phyloP scores from a whole-genome alignment of 148 eudicot genomes.

The Polygonum maritimum region DNA sequence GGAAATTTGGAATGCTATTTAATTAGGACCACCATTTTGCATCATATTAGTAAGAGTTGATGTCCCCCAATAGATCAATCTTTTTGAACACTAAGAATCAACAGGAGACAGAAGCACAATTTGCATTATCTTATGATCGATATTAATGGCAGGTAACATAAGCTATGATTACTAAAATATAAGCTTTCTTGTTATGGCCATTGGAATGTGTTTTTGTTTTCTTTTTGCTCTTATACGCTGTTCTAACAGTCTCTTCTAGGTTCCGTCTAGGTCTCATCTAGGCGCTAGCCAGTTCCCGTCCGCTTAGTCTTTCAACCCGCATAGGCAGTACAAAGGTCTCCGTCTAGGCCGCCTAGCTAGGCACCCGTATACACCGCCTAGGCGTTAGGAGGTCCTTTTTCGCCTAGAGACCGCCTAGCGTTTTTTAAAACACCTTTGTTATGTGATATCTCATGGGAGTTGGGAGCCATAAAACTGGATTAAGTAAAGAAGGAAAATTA shows the following conservation, averaged over 20 bases:
- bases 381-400: no score
- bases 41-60: background rate
- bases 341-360: no score
- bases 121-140: background rate
- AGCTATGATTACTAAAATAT: background rate
- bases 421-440: no score
- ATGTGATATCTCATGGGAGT: background rate
- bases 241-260: no score
- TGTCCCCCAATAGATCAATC: background rate
- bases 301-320: no score
- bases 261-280: no score
- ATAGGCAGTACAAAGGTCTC: no score
- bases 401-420: no score
- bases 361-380: no score
- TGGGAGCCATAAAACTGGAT: background rate
- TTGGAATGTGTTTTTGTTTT: background rate
- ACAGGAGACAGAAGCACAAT: background rate
- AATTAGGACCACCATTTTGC: background rate
- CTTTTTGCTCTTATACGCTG: background rate
- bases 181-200: background rate
- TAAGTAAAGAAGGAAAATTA: background rate
- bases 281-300: no score
- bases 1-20: background rate
- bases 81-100: background rate
- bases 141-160: background rate